These are phyloP conservation scores for Zasmidium citrigriseum DNA, from an alignment of 2,329 filamentous ascomycete species.

Conservation along the genomic window DNA sequence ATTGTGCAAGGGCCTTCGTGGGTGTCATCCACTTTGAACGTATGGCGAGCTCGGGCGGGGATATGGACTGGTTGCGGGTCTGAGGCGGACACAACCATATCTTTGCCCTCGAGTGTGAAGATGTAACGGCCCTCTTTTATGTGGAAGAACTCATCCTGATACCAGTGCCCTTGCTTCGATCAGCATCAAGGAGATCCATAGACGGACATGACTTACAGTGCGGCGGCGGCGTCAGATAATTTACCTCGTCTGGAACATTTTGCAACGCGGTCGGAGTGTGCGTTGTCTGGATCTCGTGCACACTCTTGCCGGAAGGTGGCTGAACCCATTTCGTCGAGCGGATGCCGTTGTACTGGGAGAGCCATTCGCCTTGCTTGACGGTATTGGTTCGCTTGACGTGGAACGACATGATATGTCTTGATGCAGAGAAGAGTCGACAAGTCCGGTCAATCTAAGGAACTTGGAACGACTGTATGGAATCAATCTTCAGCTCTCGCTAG, in stretches of 20 bases:
- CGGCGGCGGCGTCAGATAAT: constrained; percentile 27
- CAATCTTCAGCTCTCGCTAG: no score
- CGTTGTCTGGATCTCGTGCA: constrained; percentile 33
- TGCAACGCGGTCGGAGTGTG: constrained; percentile 26
- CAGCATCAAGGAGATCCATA: neutral
- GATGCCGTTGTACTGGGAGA: constrained; percentile 28
- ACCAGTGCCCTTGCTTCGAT: constrained; percentile 25
- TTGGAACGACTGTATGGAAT: no score
- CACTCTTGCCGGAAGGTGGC: constrained; percentile 28
- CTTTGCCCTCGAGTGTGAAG: constrained; percentile 31
- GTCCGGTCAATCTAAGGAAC: no score
- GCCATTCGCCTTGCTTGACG: constrained; percentile 8
- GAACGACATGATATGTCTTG: constrained; percentile 14
- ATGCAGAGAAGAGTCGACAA: constrained; percentile 6
- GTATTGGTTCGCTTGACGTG: constrained; percentile 23
- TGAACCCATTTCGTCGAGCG: constrained; percentile 28
- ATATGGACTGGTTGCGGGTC: constrained; percentile 28
- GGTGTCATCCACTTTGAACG: constrained; percentile 30
- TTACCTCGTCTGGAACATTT: constrained; percentile 24
- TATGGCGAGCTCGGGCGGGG: constrained; percentile 27
- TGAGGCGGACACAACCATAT: constrained; percentile 23
- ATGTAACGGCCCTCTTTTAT: constrained; percentile 30
- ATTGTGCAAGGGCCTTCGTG: constrained; percentile 28
- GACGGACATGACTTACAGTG: constrained; percentile 13
- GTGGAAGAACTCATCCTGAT: constrained; percentile 32